Conservation (phyloP, 768 basidiomycete species). For the Boletus bicolor region DNA sequence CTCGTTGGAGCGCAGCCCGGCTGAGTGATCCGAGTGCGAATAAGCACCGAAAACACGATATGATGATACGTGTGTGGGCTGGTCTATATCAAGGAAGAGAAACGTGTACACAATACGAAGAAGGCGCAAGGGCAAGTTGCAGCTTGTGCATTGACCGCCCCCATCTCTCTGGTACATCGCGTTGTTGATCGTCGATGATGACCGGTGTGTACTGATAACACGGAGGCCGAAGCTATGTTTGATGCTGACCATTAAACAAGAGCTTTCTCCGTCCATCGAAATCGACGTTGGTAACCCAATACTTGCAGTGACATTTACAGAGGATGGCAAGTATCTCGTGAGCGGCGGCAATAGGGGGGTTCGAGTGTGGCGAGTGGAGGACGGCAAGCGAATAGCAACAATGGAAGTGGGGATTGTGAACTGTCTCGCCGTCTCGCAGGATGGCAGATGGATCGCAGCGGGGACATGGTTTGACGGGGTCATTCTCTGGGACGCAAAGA, state of each 20-base stretch:
- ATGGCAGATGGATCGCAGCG: constrained; percentile 1
- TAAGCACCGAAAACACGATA: no score
- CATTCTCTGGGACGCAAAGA: neutral
- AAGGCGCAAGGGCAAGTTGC: no score
- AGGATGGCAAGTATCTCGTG: neutral
- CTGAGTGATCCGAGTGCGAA: no score
- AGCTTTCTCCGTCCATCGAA: neutral
- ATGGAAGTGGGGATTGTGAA: neutral
- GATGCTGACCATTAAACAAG: neutral
- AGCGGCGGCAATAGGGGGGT: neutral
- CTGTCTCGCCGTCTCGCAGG: constrained; percentile 1
- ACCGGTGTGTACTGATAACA: neutral
- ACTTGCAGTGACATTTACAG: neutral
- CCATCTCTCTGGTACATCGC: neutral
- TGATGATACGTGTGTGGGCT: no score
- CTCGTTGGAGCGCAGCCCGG: no score
- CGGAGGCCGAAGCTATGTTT: neutral
- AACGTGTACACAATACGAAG: no score
- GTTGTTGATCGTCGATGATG: neutral
- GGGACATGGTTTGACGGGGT: neutral
- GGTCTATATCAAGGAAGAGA: no score
- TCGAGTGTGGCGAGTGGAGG: constrained; percentile 1
- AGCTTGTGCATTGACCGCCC: no score
- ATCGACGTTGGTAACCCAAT: neutral
- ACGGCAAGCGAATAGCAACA: neutral